Conservation (phyloP, 768 basidiomycete species). For the Antrodiella citrinella region DNA sequence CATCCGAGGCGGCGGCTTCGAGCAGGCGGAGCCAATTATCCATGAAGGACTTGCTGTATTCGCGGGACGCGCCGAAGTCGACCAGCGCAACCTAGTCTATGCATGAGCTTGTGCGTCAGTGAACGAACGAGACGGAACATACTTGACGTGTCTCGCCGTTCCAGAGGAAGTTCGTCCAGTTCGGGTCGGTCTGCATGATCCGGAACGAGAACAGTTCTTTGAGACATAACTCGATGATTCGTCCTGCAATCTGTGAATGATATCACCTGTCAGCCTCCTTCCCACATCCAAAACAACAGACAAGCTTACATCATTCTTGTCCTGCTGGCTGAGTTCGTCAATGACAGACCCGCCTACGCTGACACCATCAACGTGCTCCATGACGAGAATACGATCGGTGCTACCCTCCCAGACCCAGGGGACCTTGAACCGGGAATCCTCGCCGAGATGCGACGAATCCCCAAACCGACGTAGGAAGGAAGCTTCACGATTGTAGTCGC, state of each 20-base stretch:
- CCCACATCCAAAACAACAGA: not conserved
- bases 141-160: constrained; percentile 59
- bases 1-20: constrained; percentile 64
- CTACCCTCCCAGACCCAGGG: constrained; percentile 83
- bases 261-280: not conserved
- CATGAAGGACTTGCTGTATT: constrained; percentile 81
- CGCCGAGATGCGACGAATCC: constrained; percentile 42
- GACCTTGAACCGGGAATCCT: constrained; percentile 65
- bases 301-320: constrained; percentile 63
- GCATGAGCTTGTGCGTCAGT: not conserved
- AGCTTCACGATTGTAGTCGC: constrained; percentile 83
- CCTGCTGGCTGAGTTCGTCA: constrained; percentile 47
- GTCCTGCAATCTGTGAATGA: constrained; percentile 61
- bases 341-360: constrained; percentile 66
- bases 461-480: constrained; percentile 56
- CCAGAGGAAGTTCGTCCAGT: constrained; percentile 98
- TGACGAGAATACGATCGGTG: constrained; percentile 79
- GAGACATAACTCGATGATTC: constrained; percentile 80
- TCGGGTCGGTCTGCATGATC: constrained; percentile 97
- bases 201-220: constrained; percentile 87
- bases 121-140: constrained; percentile 1
- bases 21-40: constrained; percentile 82
- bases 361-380: constrained; percentile 76
- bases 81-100: constrained; percentile 65
- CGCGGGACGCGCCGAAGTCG: constrained; percentile 93